Evolutionary conservation across 2,329 filamentous ascomycete genomes (phyloP).

Genomic region (Pseudonectria buxi): DNA sequence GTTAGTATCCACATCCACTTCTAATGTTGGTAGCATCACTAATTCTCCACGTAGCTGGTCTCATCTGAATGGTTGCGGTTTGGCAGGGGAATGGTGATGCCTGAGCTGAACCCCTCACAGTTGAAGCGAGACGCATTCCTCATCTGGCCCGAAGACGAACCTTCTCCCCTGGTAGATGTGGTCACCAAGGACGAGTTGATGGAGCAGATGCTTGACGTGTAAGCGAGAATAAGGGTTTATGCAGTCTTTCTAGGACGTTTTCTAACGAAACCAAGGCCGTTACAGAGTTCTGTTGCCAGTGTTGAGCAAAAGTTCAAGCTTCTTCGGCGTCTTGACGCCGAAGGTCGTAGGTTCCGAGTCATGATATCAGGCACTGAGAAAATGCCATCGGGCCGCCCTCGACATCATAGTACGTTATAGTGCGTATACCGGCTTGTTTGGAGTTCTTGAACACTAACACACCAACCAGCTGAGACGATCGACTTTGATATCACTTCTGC

Average conservation of each 20-base stretch:
- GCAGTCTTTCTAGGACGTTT: too few relatives aligned
- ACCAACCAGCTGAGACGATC: constrained; percentile 15
- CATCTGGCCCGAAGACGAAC: constrained; percentile 25
- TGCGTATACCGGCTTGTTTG: neutral
- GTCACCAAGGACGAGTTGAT: constrained; percentile 27
- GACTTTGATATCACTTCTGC: constrained; percentile 26
- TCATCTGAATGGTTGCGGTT: constrained; percentile 22
- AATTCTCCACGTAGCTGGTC: constrained; percentile 15
- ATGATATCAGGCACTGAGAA: constrained; percentile 20
- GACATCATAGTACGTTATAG: constrained; percentile 15
- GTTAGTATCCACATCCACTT: constrained; percentile 9
- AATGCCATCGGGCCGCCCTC: constrained; percentile 11
- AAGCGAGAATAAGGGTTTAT: too few relatives aligned
- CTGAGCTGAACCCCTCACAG: constrained; percentile 9
- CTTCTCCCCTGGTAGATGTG: constrained; percentile 22
- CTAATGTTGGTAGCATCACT: neutral
- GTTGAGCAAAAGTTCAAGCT: constrained; percentile 20
- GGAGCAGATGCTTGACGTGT: constrained; percentile 25
- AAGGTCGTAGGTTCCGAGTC: constrained; percentile 20
- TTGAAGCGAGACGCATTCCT: constrained; percentile 19
- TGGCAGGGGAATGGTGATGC: constrained; percentile 20
- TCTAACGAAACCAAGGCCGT: constrained; percentile 9
- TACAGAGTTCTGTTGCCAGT: constrained; percentile 12
- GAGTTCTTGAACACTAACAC: constrained; percentile 8
- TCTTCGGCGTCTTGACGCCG: constrained; percentile 20